Evolutionary conservation across 306 rosid species (phyloP).

Genomic region (Castanopsis chinensis): DNA sequence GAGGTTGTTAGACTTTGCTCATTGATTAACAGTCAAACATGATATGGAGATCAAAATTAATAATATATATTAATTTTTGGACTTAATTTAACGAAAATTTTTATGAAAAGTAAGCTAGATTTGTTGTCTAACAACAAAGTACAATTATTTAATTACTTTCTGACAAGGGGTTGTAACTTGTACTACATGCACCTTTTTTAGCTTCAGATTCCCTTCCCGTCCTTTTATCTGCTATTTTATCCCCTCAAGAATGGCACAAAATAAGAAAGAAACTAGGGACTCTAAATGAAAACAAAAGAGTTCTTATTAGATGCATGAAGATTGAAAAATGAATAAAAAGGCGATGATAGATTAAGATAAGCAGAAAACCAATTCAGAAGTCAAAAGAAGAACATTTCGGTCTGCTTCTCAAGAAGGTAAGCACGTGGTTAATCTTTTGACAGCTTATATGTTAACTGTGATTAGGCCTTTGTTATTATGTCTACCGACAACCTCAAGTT

Average conservation of each 20-base stretch:
- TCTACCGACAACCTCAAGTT: slow-evolving; percentile 45
- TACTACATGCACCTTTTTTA: neutral
- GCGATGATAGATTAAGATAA: no score
- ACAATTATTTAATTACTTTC: neutral
- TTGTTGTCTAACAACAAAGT: no score
- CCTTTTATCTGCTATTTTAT: neutral
- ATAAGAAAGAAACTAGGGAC: slow-evolving; percentile 20
- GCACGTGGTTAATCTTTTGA: neutral
- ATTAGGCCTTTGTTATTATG: slow-evolving; percentile 24
- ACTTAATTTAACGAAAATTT: no score
- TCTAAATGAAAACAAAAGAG: slow-evolving; percentile 6
- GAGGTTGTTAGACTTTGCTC: no score
- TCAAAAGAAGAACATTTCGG: neutral
- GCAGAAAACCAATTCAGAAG: neutral
- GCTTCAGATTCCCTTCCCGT: neutral
- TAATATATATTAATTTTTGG: no score
- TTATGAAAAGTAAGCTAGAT: no score
- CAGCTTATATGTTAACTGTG: neutral
- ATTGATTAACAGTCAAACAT: no score
- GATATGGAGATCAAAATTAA: no score
- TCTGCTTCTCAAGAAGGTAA: neutral
- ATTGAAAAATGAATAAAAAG: no score
- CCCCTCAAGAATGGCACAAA: neutral
- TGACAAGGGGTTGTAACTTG: neutral
- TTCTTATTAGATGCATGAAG: slow-evolving; percentile 26